phyloP scores from a whole-genome alignment of 768 basidiomycete genomes.

The Kwoniella sp. region DNA sequence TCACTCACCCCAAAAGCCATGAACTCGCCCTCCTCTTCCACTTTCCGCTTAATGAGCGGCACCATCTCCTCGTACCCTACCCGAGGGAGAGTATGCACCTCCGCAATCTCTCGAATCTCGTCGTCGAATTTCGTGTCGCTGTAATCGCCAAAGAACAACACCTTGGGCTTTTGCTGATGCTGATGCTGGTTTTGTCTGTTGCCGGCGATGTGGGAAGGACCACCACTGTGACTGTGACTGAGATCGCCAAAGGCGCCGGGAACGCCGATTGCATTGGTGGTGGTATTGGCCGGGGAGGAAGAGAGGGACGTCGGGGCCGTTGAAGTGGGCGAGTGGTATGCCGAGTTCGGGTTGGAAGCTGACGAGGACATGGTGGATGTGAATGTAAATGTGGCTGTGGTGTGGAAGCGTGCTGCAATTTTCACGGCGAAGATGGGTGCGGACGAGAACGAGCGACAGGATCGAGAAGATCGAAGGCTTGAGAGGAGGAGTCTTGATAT shows the following conservation, averaged over 20 bases:
- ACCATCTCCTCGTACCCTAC: conserved; percentile 17
- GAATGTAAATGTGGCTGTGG: too few species aligned
- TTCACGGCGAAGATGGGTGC: too few species aligned
- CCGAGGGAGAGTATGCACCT: conserved; percentile 28
- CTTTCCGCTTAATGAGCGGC: conserved; percentile 18
- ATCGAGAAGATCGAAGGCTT: background rate
- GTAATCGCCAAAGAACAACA: conserved; percentile 21
- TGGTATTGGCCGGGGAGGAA: background rate
- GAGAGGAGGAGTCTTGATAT: too few species aligned
- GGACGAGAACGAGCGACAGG: background rate
- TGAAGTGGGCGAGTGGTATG: background rate
- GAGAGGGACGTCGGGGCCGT: background rate
- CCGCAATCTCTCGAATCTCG: conserved; percentile 25
- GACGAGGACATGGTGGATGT: background rate
- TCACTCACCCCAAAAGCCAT: conserved; percentile 32
- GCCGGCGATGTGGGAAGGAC: background rate
- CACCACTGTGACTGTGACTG: too few species aligned
- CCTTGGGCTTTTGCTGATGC: conserved; percentile 17
- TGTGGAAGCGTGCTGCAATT: too few species aligned
- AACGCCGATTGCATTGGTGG: too few species aligned
- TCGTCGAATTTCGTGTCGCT: conserved; percentile 20
- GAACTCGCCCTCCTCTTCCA: conserved; percentile 33
- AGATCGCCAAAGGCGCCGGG: too few species aligned
- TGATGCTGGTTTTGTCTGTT: background rate
- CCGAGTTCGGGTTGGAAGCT: background rate